Evolutionary conservation across 768 basidiomycete species (phyloP).

Genomic region (Lepiota brunneoincarnata): DNA sequence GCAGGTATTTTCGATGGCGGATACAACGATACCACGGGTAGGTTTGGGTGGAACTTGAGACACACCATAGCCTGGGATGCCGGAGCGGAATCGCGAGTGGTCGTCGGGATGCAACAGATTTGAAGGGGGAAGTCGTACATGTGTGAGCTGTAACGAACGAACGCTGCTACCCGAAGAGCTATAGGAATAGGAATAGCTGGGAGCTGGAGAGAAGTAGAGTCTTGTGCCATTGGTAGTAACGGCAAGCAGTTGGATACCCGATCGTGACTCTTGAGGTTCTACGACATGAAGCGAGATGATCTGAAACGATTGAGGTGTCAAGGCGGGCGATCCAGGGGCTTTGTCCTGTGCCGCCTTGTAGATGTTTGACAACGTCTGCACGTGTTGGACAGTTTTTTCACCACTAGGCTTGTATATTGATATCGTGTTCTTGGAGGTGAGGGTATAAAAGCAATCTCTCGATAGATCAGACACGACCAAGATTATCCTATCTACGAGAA

Average conservation of each 20-base stretch:
- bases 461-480: slow-evolving; percentile 63
- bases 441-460: slow-evolving; percentile 76
- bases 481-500: slow-evolving; percentile 62
- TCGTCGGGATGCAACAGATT: slow-evolving; percentile 79
- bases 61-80: slow-evolving; percentile 44
- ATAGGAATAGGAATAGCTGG: slow-evolving; percentile 49
- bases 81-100: slow-evolving; percentile 48
- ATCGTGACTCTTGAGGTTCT: slow-evolving; percentile 61
- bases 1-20: slow-evolving; percentile 58
- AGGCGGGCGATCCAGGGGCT: slow-evolving; percentile 70
- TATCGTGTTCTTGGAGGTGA: slow-evolving; percentile 64
- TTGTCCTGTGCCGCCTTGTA: slow-evolving; percentile 80
- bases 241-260: slow-evolving; percentile 74
- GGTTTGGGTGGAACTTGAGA: slow-evolving; percentile 43
- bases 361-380: slow-evolving; percentile 74
- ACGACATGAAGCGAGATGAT: slow-evolving; percentile 72
- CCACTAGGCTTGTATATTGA: slow-evolving; percentile 62
- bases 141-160: slow-evolving; percentile 61
- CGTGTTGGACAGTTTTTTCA: slow-evolving; percentile 65
- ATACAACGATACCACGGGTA: slow-evolving; percentile 56
- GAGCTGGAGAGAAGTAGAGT: slow-evolving; percentile 72
- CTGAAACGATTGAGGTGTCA: slow-evolving; percentile 68
- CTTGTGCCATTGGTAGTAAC: slow-evolving; percentile 81
- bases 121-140: slow-evolving; percentile 76
- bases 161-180: slow-evolving; percentile 29